phyloP scores from a whole-genome alignment of 179 eudicot species.

The Patellifolia procumbens region DNA sequence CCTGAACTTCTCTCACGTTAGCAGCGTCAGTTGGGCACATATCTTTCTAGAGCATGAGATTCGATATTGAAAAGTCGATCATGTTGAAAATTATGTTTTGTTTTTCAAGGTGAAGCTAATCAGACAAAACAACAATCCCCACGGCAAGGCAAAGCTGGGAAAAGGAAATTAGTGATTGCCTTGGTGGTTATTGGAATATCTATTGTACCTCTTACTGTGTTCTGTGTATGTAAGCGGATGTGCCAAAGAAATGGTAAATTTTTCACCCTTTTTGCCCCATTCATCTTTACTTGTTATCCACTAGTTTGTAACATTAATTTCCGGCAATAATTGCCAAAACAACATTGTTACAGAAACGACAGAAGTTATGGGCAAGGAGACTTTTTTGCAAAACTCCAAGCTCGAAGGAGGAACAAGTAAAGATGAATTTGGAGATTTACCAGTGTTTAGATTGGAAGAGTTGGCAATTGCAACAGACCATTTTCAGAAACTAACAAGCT shows the following conservation, averaged over 20 bases:
- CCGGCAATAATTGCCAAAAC: background rate
- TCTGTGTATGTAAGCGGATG: conserved; percentile 19
- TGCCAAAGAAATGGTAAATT: conserved; percentile 29
- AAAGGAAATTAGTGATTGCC: conserved; percentile 10
- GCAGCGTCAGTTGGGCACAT: background rate
- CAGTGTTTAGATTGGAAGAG: conserved; percentile 26
- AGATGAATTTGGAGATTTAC: conserved; percentile 29
- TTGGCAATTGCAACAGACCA: conserved; percentile 33
- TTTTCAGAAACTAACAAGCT: conserved; percentile 35
- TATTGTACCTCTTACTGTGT: background rate
- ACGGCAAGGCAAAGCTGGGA: background rate
- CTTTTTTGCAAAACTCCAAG: background rate
- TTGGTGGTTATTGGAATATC: background rate
- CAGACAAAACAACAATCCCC: conserved; percentile 8
- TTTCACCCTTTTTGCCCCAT: too few species aligned
- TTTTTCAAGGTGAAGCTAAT: conserved; percentile 6
- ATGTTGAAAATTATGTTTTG: background rate
- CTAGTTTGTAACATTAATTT: background rate
- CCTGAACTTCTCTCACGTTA: background rate
- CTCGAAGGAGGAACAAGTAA: background rate
- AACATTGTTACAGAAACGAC: conserved; percentile 33
- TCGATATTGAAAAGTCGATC: background rate
- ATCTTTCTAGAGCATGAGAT: background rate
- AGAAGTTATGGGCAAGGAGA: conserved; percentile 20
- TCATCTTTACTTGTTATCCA: background rate